phyloP scores from a whole-genome alignment of 164 flowering plant species.

The Dillenia turbinata region DNA sequence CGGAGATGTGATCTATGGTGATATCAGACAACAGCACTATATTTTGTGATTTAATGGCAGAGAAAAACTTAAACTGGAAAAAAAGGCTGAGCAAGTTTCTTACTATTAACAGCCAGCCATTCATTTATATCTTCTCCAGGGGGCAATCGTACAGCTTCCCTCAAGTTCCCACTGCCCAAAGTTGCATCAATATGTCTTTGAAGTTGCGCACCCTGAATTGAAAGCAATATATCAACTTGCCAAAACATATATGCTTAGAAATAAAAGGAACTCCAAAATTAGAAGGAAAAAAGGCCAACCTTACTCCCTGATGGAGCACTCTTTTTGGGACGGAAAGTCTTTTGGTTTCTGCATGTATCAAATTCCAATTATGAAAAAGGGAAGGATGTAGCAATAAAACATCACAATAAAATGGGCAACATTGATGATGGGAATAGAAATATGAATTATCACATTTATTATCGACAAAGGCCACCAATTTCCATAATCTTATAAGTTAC shows the following conservation, averaged over 20 bases:
- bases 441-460: too few species aligned
- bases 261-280: background rate
- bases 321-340: slow-evolving; percentile 73
- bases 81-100: background rate
- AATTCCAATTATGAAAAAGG: background rate
- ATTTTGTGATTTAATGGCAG: too few species aligned
- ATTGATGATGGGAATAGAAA: background rate
- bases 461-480: too few species aligned
- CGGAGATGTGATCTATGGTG: too few species aligned
- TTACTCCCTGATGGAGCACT: slow-evolving; percentile 62
- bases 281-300: slow-evolving; percentile 22
- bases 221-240: background rate
- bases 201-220: slow-evolving; percentile 66
- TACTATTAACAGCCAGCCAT: slow-evolving; percentile 80
- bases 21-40: too few species aligned
- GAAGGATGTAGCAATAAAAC: too few species aligned
- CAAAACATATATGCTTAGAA: background rate
- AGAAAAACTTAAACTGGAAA: too few species aligned
- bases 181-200: slow-evolving; percentile 69
- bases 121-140: slow-evolving; percentile 74
- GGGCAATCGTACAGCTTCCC: slow-evolving; percentile 68
- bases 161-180: slow-evolving; percentile 72
- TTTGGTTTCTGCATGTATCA: slow-evolving; percentile 48
- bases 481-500: background rate
- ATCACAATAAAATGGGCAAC: too few species aligned